Base-by-base conservation (phyloP, 2,329 filamentous ascomycete genomes). In the Xylariaceae sp. region DNA sequence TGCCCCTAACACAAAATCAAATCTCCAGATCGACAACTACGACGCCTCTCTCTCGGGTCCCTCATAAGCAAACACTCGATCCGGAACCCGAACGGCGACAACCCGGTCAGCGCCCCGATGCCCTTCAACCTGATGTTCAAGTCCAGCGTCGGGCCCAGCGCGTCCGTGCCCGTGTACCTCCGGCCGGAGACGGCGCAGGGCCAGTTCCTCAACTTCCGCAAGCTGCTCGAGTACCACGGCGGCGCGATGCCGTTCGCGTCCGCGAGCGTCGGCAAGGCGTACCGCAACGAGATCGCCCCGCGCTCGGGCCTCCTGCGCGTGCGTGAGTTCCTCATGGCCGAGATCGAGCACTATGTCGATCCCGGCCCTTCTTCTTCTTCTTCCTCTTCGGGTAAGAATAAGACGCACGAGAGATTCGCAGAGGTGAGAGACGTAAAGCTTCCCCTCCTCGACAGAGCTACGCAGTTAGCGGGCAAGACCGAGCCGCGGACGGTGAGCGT, bases 331-430 rank as follows among this genome's bases (percentile, higher is more conserved):
- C 68, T 96, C 55, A 97, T 98, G 92, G 92, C 90, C 16, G 92
- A 98, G 68, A 95, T 98, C 54, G 92, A 98, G 70, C 92, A 98
- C 65, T 98, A 40, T 34, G 92, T 98, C 51, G 92, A 98, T 57
- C 92, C 92, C 9, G 74, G 92, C 57, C 81, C n/a, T n/a, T n/a
- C n/a, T n/a, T n/a, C n/a, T n/a, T n/a, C n/a, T n/a, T n/a, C n/a
- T n/a, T n/a, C n/a, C n/a, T n/a, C n/a, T n/a, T n/a, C n/a, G n/a
- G n/a, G n/a, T n/a, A n/a, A 88, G 59, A 88, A 88, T 66, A 98
- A 98, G 78, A 94, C 92, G 69, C 92, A 98, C 63, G 68, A 75
- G 37, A 84, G 89, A 41, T 98, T 98, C 66, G 67, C 78, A 31
- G 86, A 95, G 56, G 82, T 98, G 43, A 82, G 86, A 58, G 71